Evolutionary conservation across 495 filamentous ascomycete genomes (phyloP), one percentile per base, ranked within the genome.

Genomic region (Podospora comata): DNA sequence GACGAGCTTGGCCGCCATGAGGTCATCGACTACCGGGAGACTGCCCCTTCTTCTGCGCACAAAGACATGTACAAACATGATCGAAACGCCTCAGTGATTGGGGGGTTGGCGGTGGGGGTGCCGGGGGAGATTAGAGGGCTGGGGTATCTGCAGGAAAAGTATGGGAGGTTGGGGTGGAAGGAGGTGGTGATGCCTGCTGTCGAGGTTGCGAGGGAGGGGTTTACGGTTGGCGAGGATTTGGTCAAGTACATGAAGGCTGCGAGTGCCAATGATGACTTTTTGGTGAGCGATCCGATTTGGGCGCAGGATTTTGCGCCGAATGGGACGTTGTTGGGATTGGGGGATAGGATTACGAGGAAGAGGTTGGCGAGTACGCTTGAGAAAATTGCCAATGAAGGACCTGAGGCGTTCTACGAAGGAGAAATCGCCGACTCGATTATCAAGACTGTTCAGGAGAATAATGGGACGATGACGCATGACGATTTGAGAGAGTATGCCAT

Each of bases 291-390:
- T 66, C 90, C 91, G 0, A 83, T 85, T 0, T 97, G 91, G 89
- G 91, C 93, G 4, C 73, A 90, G 23, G 94, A 97, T 69, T 97
- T 97, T 76, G 93, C 93, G 16, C 94, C 94, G 0, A 89, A 94
- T 64, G 84, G 55, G 6, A 58, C 7, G 39, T 48, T 48, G 2
- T 72, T 96, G 0, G 82, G 83, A 13, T 74, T 93, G 9, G 90
- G 90, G 13, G 92, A 96, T 53, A 89, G 77, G 0, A 91, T 97
- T 64, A 93, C 91, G 0, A 81, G 93, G 28, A 89, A 87, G 70
- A 85, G 94, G 23, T 93, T 91, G 75, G 93, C 91, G 13, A 79
- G 81, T 56, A 93, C 92, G 0, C 83, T 97, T 0, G 87, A 93
- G 67, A 81, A 83, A 5, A 91, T 97, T 73, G 91, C 91, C 0